phyloP scores from a whole-genome alignment of 2,329 filamentous ascomycete species.

The Nemania sp. region DNA sequence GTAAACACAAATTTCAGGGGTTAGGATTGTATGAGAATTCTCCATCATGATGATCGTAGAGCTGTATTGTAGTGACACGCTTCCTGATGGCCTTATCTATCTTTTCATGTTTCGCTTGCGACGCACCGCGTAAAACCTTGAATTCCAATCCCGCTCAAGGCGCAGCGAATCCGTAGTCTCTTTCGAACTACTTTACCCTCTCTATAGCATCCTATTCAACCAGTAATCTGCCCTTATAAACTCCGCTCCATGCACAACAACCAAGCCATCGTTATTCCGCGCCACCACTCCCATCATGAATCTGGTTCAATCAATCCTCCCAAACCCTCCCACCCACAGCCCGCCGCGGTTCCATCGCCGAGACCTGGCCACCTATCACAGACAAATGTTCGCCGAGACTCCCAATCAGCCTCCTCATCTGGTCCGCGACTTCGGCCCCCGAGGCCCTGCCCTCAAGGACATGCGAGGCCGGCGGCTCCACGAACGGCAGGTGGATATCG shows the following conservation, averaged over 20 bases:
- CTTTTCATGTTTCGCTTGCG: no score
- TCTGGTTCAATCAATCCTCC: slow-evolving; percentile 9
- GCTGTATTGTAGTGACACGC: no score
- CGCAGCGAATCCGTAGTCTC: no score
- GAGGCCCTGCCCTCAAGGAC: slow-evolving; percentile 60
- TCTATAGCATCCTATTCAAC: slow-evolving; percentile 4
- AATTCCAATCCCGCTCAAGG: no score
- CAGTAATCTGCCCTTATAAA: slow-evolving; percentile 21
- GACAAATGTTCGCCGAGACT: slow-evolving; percentile 53
- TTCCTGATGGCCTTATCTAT: no score
- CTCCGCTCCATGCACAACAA: not conserved
- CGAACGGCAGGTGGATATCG: slow-evolving; percentile 41
- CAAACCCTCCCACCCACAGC: slow-evolving; percentile 24
- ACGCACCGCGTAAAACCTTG: no score
- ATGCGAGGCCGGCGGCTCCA: slow-evolving; percentile 51
- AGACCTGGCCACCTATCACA: slow-evolving; percentile 50
- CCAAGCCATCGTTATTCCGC: not conserved
- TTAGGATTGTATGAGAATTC: no score
- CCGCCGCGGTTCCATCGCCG: slow-evolving; percentile 42
- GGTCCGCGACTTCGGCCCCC: slow-evolving; percentile 53
- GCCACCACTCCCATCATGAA: not conserved
- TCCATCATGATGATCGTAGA: no score
- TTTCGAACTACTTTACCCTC: no score
- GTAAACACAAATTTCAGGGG: not conserved
- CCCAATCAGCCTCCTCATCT: slow-evolving; percentile 55